A percentile compares a stretch with the other conserved stretches of the same genome.
Conservation (phyloP, 1,284 basidiomycete species). For the Tylopilus orsonianus region DNA sequence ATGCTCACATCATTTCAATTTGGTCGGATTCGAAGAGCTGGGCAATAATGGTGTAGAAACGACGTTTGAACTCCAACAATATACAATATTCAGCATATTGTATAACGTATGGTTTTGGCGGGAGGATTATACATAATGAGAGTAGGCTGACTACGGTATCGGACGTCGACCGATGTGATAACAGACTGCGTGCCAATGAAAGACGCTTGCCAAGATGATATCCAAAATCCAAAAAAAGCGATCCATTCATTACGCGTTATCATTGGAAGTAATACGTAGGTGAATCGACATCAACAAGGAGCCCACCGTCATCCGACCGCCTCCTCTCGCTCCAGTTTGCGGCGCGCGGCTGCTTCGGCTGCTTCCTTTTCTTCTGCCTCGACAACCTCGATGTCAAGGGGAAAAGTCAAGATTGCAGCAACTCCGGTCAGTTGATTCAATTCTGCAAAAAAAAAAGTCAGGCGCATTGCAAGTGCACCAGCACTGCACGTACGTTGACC, state of each 20-base stretch:
- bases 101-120: too few relatives aligned
- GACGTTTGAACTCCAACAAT: too few relatives aligned
- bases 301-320: slow-evolving; percentile 32
- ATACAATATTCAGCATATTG: too few relatives aligned
- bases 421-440: slow-evolving; percentile 94
- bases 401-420: slow-evolving; percentile 95
- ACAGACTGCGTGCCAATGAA: too few relatives aligned
- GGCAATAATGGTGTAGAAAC: slow-evolving; percentile 86
- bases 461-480: not conserved
- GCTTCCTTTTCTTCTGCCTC: slow-evolving; percentile 80
- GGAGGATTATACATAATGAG: too few relatives aligned
- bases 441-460: slow-evolving; percentile 51
- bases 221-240: too few relatives aligned
- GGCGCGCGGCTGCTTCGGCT: slow-evolving; percentile 48
- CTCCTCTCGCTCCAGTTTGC: slow-evolving; percentile 34
- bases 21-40: slow-evolving; percentile 94
- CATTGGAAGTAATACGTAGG: too few relatives aligned
- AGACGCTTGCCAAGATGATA: too few relatives aligned
- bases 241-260: too few relatives aligned
- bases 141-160: too few relatives aligned
- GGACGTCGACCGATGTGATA: too few relatives aligned
- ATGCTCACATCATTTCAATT: slow-evolving; percentile 42
- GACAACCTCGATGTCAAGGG: slow-evolving; percentile 92
- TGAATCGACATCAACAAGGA: too few relatives aligned
- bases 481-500: slow-evolving; percentile 78